Percentiles rank a stretch among this genome's conserved stretches.
Conservation (phyloP, 495 filamentous ascomycete species). For the Neurospora sp. region DNA sequence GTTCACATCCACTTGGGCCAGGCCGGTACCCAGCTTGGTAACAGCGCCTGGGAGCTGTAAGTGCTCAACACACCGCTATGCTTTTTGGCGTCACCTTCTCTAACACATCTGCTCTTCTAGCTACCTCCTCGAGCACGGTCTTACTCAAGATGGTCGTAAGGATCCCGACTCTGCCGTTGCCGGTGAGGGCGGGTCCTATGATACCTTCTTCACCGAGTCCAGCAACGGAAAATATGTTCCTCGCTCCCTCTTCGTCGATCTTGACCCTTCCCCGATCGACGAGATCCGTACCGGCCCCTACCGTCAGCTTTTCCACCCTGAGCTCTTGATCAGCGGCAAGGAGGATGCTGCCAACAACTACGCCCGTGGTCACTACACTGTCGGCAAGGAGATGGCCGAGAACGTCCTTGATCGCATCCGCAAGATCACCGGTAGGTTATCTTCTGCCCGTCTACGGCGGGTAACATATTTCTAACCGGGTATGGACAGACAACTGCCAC, state of each 20-base stretch:
- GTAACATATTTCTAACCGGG: conserved; percentile 10
- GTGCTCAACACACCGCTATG: conserved; percentile 38
- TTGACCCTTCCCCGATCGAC: conserved; percentile 85
- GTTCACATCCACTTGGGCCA: conserved; percentile 88
- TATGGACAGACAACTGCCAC: conserved; percentile 66
- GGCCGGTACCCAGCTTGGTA: conserved; percentile 86
- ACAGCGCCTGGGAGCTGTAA: conserved; percentile 92
- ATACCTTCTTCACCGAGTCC: conserved; percentile 90
- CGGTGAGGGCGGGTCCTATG: conserved; percentile 60
- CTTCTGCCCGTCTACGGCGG: background rate
- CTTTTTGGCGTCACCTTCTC: background rate
- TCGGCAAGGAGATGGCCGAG: conserved; percentile 85
- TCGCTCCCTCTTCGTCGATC: conserved; percentile 79
- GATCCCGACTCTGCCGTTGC: conserved; percentile 53
- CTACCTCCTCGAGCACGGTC: conserved; percentile 85
- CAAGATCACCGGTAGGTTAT: conserved; percentile 57
- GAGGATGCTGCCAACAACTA: conserved; percentile 96
- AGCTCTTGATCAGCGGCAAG: conserved; percentile 80
- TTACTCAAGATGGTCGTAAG: conserved; percentile 63
- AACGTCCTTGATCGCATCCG: conserved; percentile 76
- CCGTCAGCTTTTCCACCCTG: conserved; percentile 82
- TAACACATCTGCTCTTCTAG: conserved; percentile 31
- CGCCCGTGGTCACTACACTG: conserved; percentile 86
- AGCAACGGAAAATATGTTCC: conserved; percentile 82
- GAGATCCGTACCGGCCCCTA: conserved; percentile 79